Evolutionary conservation across 371 early-diverging fungal species (phyloP).

Genomic region (Dichotomocladium elegans): DNA sequence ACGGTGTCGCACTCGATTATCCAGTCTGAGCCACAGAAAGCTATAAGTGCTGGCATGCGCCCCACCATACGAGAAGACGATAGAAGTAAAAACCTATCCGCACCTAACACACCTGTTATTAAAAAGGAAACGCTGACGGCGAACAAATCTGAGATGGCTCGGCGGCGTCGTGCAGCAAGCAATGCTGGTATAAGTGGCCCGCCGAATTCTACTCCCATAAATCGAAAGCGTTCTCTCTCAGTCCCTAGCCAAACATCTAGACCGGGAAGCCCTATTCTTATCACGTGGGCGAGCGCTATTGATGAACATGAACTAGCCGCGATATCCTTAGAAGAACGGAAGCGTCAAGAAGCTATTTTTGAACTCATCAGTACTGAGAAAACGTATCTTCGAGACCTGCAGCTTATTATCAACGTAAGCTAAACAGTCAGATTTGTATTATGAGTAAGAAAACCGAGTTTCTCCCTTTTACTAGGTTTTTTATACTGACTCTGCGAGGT

Average conservation of each 20-base stretch:
- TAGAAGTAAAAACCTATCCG: constrained; percentile 15
- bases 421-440: no score
- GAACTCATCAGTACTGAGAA: constrained; percentile 86
- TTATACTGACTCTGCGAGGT: constrained; percentile 43
- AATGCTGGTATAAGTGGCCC: constrained; percentile 24
- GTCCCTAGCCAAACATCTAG: constrained; percentile 7
- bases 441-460: no score
- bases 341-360: constrained; percentile 85
- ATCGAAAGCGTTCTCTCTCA: constrained; percentile 2
- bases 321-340: constrained; percentile 58
- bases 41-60: not conserved
- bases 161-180: constrained; percentile 42
- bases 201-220: constrained; percentile 5
- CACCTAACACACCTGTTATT: constrained; percentile 42
- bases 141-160: constrained; percentile 22
- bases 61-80: not conserved
- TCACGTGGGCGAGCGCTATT: constrained; percentile 45
- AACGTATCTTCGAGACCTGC: constrained; percentile 77
- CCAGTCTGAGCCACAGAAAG: no score
- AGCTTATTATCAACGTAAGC: constrained; percentile 73
- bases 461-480: constrained; percentile 48
- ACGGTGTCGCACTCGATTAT: no score
- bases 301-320: constrained; percentile 33
- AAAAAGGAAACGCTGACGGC: constrained; percentile 29
- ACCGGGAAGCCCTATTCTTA: constrained; percentile 20